These are phyloP conservation scores for Dictyostelium capitatum DNA, from an alignment of 78 protist genomes.

Conservation along the genomic window DNA sequence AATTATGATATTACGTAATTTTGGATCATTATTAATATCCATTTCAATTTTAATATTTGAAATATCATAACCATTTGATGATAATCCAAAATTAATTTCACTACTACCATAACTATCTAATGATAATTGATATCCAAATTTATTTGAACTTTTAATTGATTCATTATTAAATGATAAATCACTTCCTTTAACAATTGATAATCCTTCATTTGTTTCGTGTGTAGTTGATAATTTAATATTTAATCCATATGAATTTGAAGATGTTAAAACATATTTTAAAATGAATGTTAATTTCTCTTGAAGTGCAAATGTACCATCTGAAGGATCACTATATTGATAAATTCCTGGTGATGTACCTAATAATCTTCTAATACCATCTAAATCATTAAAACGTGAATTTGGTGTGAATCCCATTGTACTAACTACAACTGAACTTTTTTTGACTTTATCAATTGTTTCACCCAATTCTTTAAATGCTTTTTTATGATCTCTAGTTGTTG, in stretches of 20 bases:
- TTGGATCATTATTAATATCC: neutral
- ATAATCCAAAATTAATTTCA: constrained; percentile 1
- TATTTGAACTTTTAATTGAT: neutral
- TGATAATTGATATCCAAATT: neutral
- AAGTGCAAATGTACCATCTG: constrained; percentile 68
- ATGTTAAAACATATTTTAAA: constrained; percentile 22
- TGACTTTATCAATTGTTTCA: neutral
- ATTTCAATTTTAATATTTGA: neutral
- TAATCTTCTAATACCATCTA: constrained; percentile 66
- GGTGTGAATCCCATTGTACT: constrained; percentile 82
- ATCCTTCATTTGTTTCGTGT: too few relatives aligned
- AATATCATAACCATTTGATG: constrained; percentile 2
- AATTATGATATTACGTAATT: neutral
- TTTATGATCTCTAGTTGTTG: constrained; percentile 62
- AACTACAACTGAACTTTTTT: neutral
- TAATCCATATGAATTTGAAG: neutral
- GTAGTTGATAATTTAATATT: neutral
- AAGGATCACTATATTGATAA: constrained; percentile 64
- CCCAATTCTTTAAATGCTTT: constrained; percentile 12
- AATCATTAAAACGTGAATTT: constrained; percentile 60
- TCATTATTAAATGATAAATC: neutral
- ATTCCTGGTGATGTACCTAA: constrained; percentile 55
- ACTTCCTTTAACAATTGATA: neutral
- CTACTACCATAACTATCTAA: neutral
- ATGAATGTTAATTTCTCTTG: constrained; percentile 63